phyloP scores from a whole-genome alignment of 805 yeast species.

The Saccharomycopsis oosterbeekiorum region DNA sequence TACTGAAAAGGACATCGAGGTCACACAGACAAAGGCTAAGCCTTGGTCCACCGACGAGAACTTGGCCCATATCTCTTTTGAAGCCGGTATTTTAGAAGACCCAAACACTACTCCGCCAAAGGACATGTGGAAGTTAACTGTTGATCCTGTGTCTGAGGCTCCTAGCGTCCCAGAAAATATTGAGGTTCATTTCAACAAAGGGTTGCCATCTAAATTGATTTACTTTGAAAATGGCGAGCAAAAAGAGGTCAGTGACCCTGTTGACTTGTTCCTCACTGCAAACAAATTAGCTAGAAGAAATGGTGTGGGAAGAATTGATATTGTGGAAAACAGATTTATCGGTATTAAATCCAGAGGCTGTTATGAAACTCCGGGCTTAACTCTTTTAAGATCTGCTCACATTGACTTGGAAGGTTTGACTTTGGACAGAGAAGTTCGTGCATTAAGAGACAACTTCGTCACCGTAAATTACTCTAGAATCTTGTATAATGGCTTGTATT shows the following conservation, averaged over 20 bases:
- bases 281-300: constrained; percentile 96
- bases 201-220: constrained; percentile 75
- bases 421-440: constrained; percentile 94
- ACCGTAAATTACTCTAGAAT: constrained; percentile 84
- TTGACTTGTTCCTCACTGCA: constrained; percentile 85
- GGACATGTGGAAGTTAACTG: constrained; percentile 99
- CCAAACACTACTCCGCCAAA: constrained; percentile 98
- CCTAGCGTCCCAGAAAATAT: constrained; percentile 90
- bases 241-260: constrained; percentile 63
- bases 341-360: constrained; percentile 99
- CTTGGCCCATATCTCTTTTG: constrained; percentile 97
- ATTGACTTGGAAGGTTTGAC: constrained; percentile 96
- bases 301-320: constrained; percentile 99
- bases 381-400: constrained; percentile 87
- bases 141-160: constrained; percentile 82
- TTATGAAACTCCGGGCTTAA: constrained; percentile 98
- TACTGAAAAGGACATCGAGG: constrained; percentile 84
- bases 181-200: constrained; percentile 71
- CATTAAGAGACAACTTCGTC: constrained; percentile 91
- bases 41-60: constrained; percentile 99
- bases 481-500: constrained; percentile 95
- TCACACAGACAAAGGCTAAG: constrained; percentile 94
- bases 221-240: constrained; percentile 48
- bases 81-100: constrained; percentile 98
- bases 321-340: constrained; percentile 97